phyloP scores from a whole-genome alignment of 345 rosid species.

The Ceriops tagal region DNA sequence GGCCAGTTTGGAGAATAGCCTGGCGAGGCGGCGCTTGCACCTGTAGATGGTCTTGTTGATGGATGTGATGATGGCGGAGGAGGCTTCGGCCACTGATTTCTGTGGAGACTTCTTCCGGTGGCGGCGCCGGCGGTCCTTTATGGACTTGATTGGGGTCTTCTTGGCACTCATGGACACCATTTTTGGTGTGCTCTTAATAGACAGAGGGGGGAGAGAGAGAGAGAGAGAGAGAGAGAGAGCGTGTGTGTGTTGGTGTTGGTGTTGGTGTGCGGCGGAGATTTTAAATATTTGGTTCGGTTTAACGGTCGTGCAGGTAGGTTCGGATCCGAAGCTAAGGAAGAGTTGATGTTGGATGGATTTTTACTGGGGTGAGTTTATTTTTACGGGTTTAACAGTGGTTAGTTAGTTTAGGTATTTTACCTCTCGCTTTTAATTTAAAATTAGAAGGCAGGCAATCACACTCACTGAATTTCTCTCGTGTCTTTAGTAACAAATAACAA shows the following conservation, averaged over 20 bases:
- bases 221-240: constrained; percentile 16
- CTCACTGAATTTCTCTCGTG: no score
- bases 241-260: neutral
- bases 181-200: constrained; percentile 2
- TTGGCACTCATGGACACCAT: constrained; percentile 59
- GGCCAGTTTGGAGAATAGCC: constrained; percentile 55
- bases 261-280: constrained; percentile 2
- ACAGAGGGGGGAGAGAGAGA: neutral
- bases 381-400: neutral
- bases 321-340: constrained; percentile 43
- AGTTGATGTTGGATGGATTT: neutral
- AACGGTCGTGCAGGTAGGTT: constrained; percentile 64
- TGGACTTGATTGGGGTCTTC: constrained; percentile 42
- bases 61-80: constrained; percentile 49
- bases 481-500: no score
- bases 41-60: constrained; percentile 58
- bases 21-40: constrained; percentile 62
- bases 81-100: constrained; percentile 16
- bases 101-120: constrained; percentile 37
- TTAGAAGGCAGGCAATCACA: neutral
- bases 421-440: no score
- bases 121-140: constrained; percentile 41
- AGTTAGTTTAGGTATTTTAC: no score
- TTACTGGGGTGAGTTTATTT: neutral
- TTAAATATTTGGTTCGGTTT: constrained; percentile 57